Base-by-base conservation (phyloP, 2,329 filamentous ascomycete genomes). In the Arthrobotrys iridis region DNA sequence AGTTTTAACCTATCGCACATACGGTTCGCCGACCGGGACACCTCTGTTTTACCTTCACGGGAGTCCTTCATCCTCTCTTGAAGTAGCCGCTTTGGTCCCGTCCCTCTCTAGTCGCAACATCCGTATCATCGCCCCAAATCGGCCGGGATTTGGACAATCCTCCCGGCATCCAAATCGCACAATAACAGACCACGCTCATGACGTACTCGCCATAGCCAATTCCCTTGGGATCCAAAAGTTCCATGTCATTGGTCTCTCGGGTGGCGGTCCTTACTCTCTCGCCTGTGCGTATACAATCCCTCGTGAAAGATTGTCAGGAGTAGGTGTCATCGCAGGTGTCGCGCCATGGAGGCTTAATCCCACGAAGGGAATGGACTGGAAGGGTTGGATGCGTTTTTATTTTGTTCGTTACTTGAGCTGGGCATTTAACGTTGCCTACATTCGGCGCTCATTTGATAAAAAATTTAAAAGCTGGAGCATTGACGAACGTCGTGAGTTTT, bases 131-230 rank as follows among this genome's bases (percentile, higher is more conserved):
- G 80, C 82, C 3, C 78, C 82, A 2, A 84, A 85, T 62, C 81
- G 84, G 0, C 84, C 84, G 0, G 84, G 84, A 7, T 83, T 82
- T 35, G 84, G 83, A 8, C 77, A 83, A 4, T 84, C 83, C 5
- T 80, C 82, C 2, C 79, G 79, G 8, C 81, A 82, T 55, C 79
- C 81, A 11, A 28, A 35, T 18, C 52, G 75, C 11, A 74, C 6
- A 48, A 35, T 77, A 18, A 50, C 63, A 43, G 70, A 71, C 50
- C 70, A 71, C 13, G 59, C 70, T 1, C 18, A 46, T 10, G 70
- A 77, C 18, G 57, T 77, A 22, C 15, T 63, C 3, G 55, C 60
- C n/a, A 50, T 77, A 8, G 75, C 75, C 1, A 48, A 75, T 28
- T 60, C 41, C 13, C 33, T 73, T 1, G 55, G 48, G 4, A 57